Conservation (phyloP, 495 filamentous ascomycete species). For the Penicillium roqueforti region DNA sequence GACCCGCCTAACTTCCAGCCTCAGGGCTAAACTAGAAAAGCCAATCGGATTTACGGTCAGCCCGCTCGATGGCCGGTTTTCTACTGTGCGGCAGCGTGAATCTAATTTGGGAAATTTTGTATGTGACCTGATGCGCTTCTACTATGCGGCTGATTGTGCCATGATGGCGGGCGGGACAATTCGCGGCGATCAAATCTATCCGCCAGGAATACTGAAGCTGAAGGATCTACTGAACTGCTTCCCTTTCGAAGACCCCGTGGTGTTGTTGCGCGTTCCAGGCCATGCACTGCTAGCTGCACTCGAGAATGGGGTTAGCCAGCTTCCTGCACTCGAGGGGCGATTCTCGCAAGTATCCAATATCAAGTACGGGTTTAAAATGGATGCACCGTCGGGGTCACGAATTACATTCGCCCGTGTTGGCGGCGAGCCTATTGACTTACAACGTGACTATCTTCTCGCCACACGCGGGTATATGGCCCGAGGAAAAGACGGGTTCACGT, state of each 20-base stretch:
- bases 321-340: slow-evolving; percentile 76
- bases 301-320: slow-evolving; percentile 74
- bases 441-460: slow-evolving; percentile 60
- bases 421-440: slow-evolving; percentile 53
- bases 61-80: slow-evolving; percentile 80
- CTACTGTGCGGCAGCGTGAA: slow-evolving; percentile 69
- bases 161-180: slow-evolving; percentile 89
- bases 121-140: slow-evolving; percentile 81
- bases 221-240: slow-evolving; percentile 80
- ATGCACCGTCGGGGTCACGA: slow-evolving; percentile 53
- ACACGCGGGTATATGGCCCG: slow-evolving; percentile 83
- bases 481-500: slow-evolving; percentile 80
- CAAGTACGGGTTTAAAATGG: slow-evolving; percentile 61
- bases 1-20: slow-evolving; percentile 60
- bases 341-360: slow-evolving; percentile 80
- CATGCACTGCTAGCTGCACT: slow-evolving; percentile 66
- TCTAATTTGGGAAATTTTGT: slow-evolving; percentile 88
- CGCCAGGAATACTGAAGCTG: slow-evolving; percentile 67
- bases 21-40: slow-evolving; percentile 73
- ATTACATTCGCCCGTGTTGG: slow-evolving; percentile 59
- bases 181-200: slow-evolving; percentile 83
- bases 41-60: slow-evolving; percentile 76
- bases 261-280: slow-evolving; percentile 66
- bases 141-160: slow-evolving; percentile 74
- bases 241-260: slow-evolving; percentile 87